Percentiles rank a stretch among this genome's conserved stretches.
phyloP scores from a whole-genome alignment of 192 early-diverging fungal species.

The Dimargaris cristalligena region DNA sequence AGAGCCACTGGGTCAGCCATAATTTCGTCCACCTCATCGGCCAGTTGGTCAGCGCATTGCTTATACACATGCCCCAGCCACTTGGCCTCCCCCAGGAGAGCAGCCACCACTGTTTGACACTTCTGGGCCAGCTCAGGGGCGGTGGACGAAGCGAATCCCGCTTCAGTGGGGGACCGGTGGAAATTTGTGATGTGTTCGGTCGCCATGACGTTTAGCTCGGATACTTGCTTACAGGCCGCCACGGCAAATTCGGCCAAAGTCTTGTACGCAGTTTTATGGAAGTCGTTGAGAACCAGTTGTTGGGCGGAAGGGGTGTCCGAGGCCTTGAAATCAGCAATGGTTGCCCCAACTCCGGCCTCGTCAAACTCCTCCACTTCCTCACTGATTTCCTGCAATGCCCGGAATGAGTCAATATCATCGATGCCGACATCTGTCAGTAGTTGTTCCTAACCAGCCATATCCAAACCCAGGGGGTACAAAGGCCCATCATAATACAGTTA shows the following conservation, averaged over 20 bases:
- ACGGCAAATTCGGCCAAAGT: constrained; percentile 7
- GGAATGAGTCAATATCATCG: neutral
- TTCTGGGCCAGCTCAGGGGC: neutral
- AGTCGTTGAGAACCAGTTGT: neutral
- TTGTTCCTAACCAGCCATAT: neutral
- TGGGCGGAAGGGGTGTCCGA: too few species aligned
- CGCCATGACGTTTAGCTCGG: neutral
- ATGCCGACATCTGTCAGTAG: neutral
- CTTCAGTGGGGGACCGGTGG: neutral
- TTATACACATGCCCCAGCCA: constrained; percentile 2
- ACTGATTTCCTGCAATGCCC: constrained; percentile 5
- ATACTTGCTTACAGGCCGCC: neutral
- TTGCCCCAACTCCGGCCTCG: neutral
- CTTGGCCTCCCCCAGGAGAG: neutral
- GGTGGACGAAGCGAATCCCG: neutral
- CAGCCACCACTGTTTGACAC: neutral
- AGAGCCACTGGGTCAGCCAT: neutral
- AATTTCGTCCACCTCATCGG: neutral
- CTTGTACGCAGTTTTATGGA: neutral
- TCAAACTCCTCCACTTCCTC: neutral
- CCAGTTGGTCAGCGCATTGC: neutral
- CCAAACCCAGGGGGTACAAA: neutral
- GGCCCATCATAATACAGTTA: neutral
- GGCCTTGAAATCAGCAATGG: neutral
- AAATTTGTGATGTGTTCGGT: neutral